Conservation (phyloP, 352 stramenopile species). For the Saprolegnia parasitica region DNA sequence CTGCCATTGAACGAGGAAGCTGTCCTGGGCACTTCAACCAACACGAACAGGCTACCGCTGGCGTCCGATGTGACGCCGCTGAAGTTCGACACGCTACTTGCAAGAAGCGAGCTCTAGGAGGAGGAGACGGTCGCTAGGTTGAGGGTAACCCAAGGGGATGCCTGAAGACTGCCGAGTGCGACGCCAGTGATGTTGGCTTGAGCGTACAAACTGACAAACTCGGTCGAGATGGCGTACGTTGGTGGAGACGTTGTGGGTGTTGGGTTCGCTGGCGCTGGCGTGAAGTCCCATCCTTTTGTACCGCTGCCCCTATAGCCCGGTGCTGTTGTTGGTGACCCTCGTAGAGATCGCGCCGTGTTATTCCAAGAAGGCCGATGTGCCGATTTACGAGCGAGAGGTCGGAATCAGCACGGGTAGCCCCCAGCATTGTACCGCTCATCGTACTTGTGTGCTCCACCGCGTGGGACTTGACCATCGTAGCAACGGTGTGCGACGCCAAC, state of each 20-base stretch:
- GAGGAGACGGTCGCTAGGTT: slow-evolving; percentile 1
- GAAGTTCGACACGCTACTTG: neutral
- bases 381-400: too few relatives aligned
- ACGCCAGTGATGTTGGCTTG: slow-evolving; percentile 11
- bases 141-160: neutral
- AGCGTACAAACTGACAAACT: neutral
- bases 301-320: neutral
- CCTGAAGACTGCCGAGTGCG: neutral
- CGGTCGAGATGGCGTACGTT: slow-evolving; percentile 5
- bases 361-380: too few relatives aligned
- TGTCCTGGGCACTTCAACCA: too few relatives aligned
- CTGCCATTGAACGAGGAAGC: too few relatives aligned
- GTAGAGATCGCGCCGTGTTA: too few relatives aligned
- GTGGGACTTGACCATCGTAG: too few relatives aligned
- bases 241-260: neutral
- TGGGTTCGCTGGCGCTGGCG: neutral
- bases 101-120: neutral
- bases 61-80: slow-evolving; percentile 1
- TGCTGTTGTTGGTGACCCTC: neutral
- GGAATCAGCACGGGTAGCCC: too few relatives aligned
- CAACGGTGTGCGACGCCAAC: too few relatives aligned
- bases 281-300: slow-evolving; percentile 5
- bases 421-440: too few relatives aligned
- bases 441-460: too few relatives aligned
- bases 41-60: slow-evolving; percentile 12